Evolutionary conservation across 1,284 basidiomycete species (phyloP), one percentile per base, ranked within the genome.

Genomic region (Cryptococcus sp.): DNA sequence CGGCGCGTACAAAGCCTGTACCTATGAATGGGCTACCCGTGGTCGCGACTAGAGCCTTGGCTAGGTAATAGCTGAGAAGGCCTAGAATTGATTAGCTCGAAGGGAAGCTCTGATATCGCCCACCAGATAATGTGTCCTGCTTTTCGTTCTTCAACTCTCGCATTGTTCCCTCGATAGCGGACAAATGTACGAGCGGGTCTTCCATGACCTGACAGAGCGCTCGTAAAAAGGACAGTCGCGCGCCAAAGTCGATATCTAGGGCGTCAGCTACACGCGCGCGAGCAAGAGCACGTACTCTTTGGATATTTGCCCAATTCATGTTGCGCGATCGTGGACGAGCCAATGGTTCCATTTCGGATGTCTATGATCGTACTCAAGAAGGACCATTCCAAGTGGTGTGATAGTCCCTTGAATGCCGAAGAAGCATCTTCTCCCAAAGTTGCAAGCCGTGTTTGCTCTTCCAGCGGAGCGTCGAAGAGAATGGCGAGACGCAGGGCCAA

Each of bases 401-500:
- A 59, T 50, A 11, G 65, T 35, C 4, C 68, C 66, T 15, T 47
- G 51, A 31, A 45, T 51, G 4, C 38, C 53, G 20, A 22, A 49
- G 62, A 47, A 7, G 49, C 51, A 3, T 38, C 13, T 5, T 39
- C 13, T 3, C 53, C 60, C 0, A 25, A 20, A 8, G 46, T 19
- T 15, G 67, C 19, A 4, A 69, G 46, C 0, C 31, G 23, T 5
- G 25, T 17, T 19, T 66, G 47, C 1, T 56, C 56, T 3, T 59
- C 56, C 8, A 56, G 16, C 0, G 72, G 69, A 1, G 71, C 71
- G 42, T 72, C 68, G 54, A 62, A 75, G 5, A 70, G 51, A 1
- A 70, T 59, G 13, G 68, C 62, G 5, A 72, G 57, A 0, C 71
- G 65, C 3, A 75, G 54, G 3, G 59, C 16, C 16, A 50, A 31